These are phyloP conservation scores for Coemansia asiatica DNA, from an alignment of 192 early-diverging fungal genomes.

Conservation along the genomic window DNA sequence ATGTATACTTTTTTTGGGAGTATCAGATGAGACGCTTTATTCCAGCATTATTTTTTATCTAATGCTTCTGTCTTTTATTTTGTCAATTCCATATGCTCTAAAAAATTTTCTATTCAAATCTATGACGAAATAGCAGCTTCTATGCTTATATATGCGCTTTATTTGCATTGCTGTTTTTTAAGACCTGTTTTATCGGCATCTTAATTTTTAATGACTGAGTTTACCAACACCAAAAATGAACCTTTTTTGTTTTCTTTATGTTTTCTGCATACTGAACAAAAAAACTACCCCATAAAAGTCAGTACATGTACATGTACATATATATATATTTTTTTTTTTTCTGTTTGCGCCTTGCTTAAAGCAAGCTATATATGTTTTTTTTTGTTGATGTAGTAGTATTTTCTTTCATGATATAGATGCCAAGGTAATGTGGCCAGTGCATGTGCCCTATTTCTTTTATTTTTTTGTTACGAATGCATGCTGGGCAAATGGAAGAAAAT, in stretches of 20 bases:
- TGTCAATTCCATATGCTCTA: not conserved
- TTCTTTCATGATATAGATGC: not conserved
- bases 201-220: not conserved
- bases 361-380: not conserved
- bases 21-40: not conserved
- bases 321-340: not conserved
- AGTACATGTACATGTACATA: not conserved
- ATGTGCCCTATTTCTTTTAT: conserved; percentile 2
- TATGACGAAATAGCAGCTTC: not conserved
- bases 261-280: not conserved
- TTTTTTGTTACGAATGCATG: conserved; percentile 4
- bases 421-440: not conserved
- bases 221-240: not conserved
- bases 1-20: not conserved
- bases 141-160: not conserved
- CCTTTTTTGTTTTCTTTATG: not conserved
- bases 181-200: not conserved
- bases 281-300: not conserved
- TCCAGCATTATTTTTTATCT: not conserved
- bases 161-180: not conserved
- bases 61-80: not conserved
- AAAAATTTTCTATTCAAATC: not conserved
- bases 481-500: not conserved
- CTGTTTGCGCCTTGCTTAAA: not conserved
- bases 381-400: not conserved